Evolutionary conservation across 2,329 filamentous ascomycete genomes (phyloP).

Genomic region (Trichoderma polysporum): DNA sequence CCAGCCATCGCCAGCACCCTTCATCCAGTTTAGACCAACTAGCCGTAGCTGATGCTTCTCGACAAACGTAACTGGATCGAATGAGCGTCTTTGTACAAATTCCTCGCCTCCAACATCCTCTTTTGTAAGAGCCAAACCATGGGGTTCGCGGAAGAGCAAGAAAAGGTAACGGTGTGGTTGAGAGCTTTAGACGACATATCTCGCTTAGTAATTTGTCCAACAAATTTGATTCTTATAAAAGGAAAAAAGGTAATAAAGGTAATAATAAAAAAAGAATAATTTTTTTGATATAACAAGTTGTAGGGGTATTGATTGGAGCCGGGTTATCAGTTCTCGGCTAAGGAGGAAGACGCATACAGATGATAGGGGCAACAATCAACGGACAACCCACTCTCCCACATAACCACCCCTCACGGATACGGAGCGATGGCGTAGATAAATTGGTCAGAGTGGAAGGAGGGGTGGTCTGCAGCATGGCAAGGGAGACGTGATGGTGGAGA

Average conservation of each 20-base stretch:
- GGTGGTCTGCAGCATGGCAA: neutral
- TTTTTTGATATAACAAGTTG: neutral
- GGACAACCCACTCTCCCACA: constrained; percentile 11
- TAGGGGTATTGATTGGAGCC: neutral
- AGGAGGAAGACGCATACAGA: neutral
- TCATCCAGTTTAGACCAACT: constrained; percentile 48
- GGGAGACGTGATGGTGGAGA: neutral
- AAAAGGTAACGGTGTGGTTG: constrained; percentile 50
- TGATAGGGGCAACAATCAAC: neutral
- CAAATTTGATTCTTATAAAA: neutral
- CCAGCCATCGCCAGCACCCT: constrained; percentile 46
- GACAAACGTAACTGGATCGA: constrained; percentile 42
- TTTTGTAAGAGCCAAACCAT: constrained; percentile 36
- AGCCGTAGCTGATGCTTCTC: constrained; percentile 39
- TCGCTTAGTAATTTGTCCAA: neutral
- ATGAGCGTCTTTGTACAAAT: constrained; percentile 45
- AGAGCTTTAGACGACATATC: constrained; percentile 34
- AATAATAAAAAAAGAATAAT: neutral
- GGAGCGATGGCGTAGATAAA: neutral
- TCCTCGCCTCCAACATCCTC: constrained; percentile 49
- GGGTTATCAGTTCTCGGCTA: neutral
- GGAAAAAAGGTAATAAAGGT: neutral
- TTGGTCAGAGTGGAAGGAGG: neutral
- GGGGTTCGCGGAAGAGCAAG: constrained; percentile 44
- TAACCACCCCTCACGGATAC: constrained; percentile 6